These are phyloP conservation scores for Batkoa obscura DNA, from an alignment of 371 early-diverging fungal species.

Conservation along the genomic window DNA sequence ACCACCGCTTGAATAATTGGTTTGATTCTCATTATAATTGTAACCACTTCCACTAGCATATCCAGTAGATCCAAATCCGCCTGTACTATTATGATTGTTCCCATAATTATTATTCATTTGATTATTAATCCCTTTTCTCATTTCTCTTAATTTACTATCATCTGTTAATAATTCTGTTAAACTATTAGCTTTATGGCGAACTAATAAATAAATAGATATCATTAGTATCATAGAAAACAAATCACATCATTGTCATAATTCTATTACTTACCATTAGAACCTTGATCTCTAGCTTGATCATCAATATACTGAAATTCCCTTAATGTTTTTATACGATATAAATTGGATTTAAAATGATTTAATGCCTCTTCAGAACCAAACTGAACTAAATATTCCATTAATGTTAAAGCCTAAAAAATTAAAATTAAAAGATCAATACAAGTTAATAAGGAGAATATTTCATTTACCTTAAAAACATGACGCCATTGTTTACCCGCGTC, in stretches of 20 bases:
- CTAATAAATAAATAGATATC: constrained; percentile 16
- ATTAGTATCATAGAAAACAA: not conserved
- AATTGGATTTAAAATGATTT: constrained; percentile 67
- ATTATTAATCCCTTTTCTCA: constrained; percentile 38
- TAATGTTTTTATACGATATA: constrained; percentile 82
- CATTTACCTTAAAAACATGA: constrained; percentile 83
- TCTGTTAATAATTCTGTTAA: constrained; percentile 65
- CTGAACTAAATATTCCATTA: constrained; percentile 54
- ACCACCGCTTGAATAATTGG: not conserved
- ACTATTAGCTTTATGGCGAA: constrained; percentile 85
- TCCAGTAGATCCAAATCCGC: constrained; percentile 24
- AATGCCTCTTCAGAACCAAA: constrained; percentile 78
- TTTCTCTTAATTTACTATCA: constrained; percentile 55
- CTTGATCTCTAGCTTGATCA: constrained; percentile 79
- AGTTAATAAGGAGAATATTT: too few relatives aligned
- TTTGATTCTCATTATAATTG: constrained; percentile 4
- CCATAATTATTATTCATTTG: constrained; percentile 29
- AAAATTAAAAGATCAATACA: too few relatives aligned
- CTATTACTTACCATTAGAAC: constrained; percentile 39
- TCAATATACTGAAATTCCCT: constrained; percentile 90
- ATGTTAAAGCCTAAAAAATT: constrained; percentile 27
- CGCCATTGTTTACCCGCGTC: constrained; percentile 96
- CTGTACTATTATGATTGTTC: constrained; percentile 6
- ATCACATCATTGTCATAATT: not conserved
- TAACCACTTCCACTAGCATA: constrained; percentile 28